These are phyloP conservation scores for Emergomyces pasteurianus DNA, from an alignment of 2,329 filamentous ascomycete species.

Conservation along the genomic window DNA sequence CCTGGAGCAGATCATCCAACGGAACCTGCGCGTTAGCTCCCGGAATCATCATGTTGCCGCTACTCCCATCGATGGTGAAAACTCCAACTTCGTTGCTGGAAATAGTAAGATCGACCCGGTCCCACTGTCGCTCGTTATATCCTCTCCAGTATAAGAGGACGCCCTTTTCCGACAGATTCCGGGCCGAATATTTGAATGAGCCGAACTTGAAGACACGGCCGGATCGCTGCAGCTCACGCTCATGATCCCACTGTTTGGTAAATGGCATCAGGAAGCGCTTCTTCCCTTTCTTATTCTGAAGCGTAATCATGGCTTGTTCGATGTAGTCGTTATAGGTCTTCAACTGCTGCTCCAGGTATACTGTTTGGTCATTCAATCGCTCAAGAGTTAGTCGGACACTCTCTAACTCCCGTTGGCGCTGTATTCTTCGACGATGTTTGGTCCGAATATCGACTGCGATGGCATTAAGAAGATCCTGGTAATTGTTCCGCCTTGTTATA, in stretches of 20 bases:
- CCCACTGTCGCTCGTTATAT: slow-evolving; percentile 71
- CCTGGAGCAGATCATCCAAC: slow-evolving; percentile 86
- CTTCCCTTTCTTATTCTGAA: slow-evolving; percentile 94
- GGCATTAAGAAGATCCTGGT: slow-evolving; percentile 95
- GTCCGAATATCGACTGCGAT: slow-evolving; percentile 95
- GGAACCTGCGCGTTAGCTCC: slow-evolving; percentile 80
- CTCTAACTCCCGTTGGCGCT: slow-evolving; percentile 83
- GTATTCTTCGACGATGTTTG: slow-evolving; percentile 85
- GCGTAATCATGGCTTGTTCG: slow-evolving; percentile 91
- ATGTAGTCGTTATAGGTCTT: slow-evolving; percentile 99
- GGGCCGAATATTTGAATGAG: slow-evolving; percentile 91
- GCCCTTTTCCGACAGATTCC: slow-evolving; percentile 80
- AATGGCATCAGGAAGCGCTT: slow-evolving; percentile 92
- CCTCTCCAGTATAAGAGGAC: slow-evolving; percentile 88
- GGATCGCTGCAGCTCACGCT: slow-evolving; percentile 82
- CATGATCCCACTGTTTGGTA: slow-evolving; percentile 97
- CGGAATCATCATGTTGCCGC: slow-evolving; percentile 89
- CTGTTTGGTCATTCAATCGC: slow-evolving; percentile 51
- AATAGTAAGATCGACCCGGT: slow-evolving; percentile 87
- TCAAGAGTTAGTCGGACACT: slow-evolving; percentile 36
- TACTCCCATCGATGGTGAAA: slow-evolving; percentile 82
- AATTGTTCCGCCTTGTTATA: slow-evolving; percentile 76
- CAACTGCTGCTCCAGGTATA: slow-evolving; percentile 85
- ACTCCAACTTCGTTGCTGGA: slow-evolving; percentile 87
- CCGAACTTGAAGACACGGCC: slow-evolving; percentile 95